These are phyloP conservation scores for Nymphaea colorata DNA, from an alignment of 164 flowering plant genomes.

Conservation along the genomic window DNA sequence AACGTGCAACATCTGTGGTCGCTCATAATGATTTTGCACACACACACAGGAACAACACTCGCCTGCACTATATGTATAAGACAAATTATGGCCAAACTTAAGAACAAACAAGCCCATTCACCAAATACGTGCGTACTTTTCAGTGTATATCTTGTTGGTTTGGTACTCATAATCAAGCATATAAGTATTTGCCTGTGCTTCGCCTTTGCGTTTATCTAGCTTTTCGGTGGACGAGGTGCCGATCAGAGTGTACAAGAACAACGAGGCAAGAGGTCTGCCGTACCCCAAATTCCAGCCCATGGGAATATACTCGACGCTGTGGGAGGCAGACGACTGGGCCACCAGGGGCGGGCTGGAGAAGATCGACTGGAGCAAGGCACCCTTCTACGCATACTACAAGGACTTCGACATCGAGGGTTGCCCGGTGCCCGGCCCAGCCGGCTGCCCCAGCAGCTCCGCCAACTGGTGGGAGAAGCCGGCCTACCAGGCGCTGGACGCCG, in stretches of 20 bases:
- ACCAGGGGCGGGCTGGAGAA: conserved; percentile 93
- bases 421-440: conserved; percentile 54
- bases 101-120: too few species aligned
- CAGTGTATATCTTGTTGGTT: too few species aligned
- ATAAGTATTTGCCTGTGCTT: too few species aligned
- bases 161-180: too few species aligned
- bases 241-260: conserved; percentile 81
- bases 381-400: conserved; percentile 75
- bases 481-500: conserved; percentile 35
- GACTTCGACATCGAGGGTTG: conserved; percentile 95
- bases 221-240: conserved; percentile 72
- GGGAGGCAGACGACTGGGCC: conserved; percentile 99
- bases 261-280: conserved; percentile 56
- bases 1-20: too few species aligned
- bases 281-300: conserved; percentile 74
- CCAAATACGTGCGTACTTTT: too few species aligned
- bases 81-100: too few species aligned
- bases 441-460: conserved; percentile 39
- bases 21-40: too few species aligned
- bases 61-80: too few species aligned
- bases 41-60: too few species aligned
- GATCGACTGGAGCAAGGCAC: conserved; percentile 88
- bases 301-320: conserved; percentile 77
- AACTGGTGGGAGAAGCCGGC: conserved; percentile 84
- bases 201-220: conserved; percentile 17